Evolutionary conservation across 495 filamentous ascomycete species (phyloP).

Genomic region (Amorphotheca resinae): DNA sequence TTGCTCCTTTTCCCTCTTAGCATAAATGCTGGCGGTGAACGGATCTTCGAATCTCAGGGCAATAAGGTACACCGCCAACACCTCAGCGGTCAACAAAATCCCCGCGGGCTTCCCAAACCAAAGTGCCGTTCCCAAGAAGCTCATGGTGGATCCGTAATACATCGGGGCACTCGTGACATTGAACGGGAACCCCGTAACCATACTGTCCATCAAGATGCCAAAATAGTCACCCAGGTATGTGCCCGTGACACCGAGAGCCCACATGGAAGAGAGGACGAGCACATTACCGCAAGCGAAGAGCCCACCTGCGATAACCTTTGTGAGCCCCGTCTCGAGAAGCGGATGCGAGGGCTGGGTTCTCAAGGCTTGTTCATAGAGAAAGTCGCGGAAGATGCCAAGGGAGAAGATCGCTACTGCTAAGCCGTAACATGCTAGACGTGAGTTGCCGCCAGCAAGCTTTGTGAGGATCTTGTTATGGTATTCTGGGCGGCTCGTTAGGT

Average conservation of each 20-base stretch:
- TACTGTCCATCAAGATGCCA: constrained; percentile 90
- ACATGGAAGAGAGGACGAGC: constrained; percentile 80
- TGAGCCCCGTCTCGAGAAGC: constrained; percentile 36
- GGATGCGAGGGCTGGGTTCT: constrained; percentile 67
- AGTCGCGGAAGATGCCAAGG: constrained; percentile 78
- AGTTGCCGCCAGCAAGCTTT: constrained; percentile 69
- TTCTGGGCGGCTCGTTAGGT: constrained; percentile 43
- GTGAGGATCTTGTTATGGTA: constrained; percentile 85
- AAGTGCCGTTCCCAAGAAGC: constrained; percentile 82
- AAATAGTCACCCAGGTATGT: constrained; percentile 98
- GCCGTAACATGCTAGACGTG: constrained; percentile 75
- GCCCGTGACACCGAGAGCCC: constrained; percentile 85
- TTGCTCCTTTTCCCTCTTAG: constrained; percentile 59
- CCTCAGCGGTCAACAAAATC: constrained; percentile 58
- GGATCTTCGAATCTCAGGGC: constrained; percentile 89
- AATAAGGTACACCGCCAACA: constrained; percentile 67
- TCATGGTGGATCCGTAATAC: constrained; percentile 91
- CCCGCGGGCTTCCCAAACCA: constrained; percentile 85
- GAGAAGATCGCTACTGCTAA: constrained; percentile 83
- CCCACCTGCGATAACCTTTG: constrained; percentile 47
- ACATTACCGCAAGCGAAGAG: constrained; percentile 68
- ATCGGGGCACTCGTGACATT: constrained; percentile 86
- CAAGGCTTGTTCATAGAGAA: constrained; percentile 59
- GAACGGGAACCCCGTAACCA: constrained; percentile 91
- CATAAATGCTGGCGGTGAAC: constrained; percentile 92